Evolutionary conservation across 768 basidiomycete genomes (phyloP), one percentile per base, ranked within the genome.

Genomic region (Tylopilus rubrobrunneus): DNA sequence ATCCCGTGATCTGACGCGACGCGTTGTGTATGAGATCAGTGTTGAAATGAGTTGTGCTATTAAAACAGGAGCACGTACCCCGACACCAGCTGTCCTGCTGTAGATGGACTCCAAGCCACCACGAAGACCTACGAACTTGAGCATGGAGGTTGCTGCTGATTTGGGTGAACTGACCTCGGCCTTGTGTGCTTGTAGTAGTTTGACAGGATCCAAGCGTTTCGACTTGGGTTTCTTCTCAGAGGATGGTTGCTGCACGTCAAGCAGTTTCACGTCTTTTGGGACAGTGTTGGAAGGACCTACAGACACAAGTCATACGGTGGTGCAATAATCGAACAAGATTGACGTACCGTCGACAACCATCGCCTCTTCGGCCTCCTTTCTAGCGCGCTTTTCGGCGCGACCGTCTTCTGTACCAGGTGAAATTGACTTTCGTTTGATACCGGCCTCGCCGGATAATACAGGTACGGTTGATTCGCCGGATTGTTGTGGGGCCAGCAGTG

Each of bases 81-180:
- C 28, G 89, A 83, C 21, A 87, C 87, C 17, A 92, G 70, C n/a
- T 83, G 62, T 37, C 79, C 75, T 29, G 73, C 74, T 33, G 78
- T 73, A 36, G 71, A 74, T 12, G 90, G 89, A 69, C 89, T 92
- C 77, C 87, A 92, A 5, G 85, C 81, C 51, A 87, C 88, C 7
- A 88, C 83, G 51, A 91, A 92, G 7, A 92, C 87, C 89, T 91
- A 52, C 19, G 39, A 44, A 21, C 28, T 27, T 51, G n/a, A n/a
- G 65, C 28, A 43, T 23, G 45, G 37, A 45, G 19, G 42, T 41
- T 50, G 23, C 41, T 21, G 50, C 56, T 42, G 15, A 62, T 56
- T 55, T 63, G 61, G 37, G 67, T 25, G 5, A 52, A 29, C 52
- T 55, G 44, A 83, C 85, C 69, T 87, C 85, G 33, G 83, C 74